Percentiles rank a stretch among this genome's conserved stretches.
Conservation (phyloP, 345 rosid genomes). For the Salix udensis region DNA sequence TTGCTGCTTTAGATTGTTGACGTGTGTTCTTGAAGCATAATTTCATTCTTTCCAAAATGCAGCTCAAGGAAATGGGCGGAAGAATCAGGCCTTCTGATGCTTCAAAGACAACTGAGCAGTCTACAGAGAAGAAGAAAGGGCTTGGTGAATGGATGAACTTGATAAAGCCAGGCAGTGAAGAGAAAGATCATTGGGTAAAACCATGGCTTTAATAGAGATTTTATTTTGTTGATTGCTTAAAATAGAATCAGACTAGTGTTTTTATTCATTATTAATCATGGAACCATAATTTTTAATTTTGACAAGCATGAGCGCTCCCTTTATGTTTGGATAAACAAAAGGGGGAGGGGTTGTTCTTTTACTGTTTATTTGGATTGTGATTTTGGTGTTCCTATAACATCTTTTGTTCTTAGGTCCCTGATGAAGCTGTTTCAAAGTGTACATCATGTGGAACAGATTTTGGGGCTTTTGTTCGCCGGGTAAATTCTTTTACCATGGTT, state of each 20-base stretch:
- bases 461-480: conserved; percentile 82
- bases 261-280: not conserved
- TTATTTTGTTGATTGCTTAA: not conserved
- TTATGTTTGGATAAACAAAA: not conserved
- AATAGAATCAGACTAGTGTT: not conserved
- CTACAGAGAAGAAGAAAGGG: conserved; percentile 74
- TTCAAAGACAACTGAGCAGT: conserved; percentile 50
- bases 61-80: conserved; percentile 97
- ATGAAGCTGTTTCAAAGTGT: conserved; percentile 88
- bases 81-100: conserved; percentile 57
- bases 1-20: not conserved
- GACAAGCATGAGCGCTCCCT: not conserved
- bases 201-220: not conserved
- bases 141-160: conserved; percentile 81
- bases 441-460: conserved; percentile 84
- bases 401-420: conserved; percentile 59
- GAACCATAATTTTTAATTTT: not conserved
- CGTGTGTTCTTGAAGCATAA: not conserved
- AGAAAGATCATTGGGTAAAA: conserved; percentile 91
- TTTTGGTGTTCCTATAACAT: not conserved
- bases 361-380: not conserved
- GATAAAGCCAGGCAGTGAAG: conserved; percentile 88
- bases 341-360: not conserved
- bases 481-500: conserved; percentile 12
- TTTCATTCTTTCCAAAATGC: conserved; percentile 13